Evolutionary conservation across 2,329 filamentous ascomycete genomes (phyloP), one percentile per base, ranked within the genome.

Genomic region (Aspergillus persii): DNA sequence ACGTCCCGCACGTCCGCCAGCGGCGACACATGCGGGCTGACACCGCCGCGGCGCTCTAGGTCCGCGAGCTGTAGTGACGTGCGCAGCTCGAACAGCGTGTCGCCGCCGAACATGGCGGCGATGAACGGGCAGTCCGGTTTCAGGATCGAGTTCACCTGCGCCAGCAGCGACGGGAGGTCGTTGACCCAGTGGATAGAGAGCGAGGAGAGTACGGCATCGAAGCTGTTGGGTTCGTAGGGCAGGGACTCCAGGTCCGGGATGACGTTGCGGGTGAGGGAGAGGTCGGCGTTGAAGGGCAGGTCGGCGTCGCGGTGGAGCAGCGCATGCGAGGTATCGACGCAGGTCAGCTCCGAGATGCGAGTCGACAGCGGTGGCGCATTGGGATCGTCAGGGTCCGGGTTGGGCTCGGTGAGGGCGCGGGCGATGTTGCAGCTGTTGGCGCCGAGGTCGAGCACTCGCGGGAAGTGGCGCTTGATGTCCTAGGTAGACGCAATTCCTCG

Each of bases 121-220:
- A 99, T 88, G 71, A 99, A 96, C 1, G 96, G 92, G 58, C 85
- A 84, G 74, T 99, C 95, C 0, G 94, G 92, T 76, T 96, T 96
- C 29, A 99, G 83, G 36, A 96, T 81, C 64, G 85, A 84, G 80
- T 96, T 96, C 72, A 97, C 89, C 71, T 96, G 91, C 1, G 87
- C 82, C 2, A 99, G 83, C 9, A 96, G 81, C 1, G 89, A 90
- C 0, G 95, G 95, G 4, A 99, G 85, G 74, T 99, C 92, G 74
- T 99, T 99, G 81, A 97, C 90, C 95, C 95, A 99, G 77, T 99
- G 95, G 73, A 99, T 81, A 59, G 90, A 93, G 60, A 96, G 79
- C 57, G 90, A 96, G 72, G 91, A 96, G 62, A 99, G 80, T 9
- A 97, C 91, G 5, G 96, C 86, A 73, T 98, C 93, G 74, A 97